Conservation (phyloP, 805 yeast species). For the Spathaspora passalidarum region DNA sequence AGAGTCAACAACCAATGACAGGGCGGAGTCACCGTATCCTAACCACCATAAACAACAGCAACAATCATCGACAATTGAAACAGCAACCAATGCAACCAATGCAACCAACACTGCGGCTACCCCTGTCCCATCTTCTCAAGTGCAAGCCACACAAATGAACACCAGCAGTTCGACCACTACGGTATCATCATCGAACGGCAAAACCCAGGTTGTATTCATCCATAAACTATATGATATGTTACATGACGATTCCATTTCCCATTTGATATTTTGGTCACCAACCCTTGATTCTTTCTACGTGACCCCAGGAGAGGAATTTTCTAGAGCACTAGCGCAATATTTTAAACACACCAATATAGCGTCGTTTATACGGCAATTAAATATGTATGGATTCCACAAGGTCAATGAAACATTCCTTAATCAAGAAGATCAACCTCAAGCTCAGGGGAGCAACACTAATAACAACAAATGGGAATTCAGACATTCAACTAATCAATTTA, state of each 20-base stretch:
- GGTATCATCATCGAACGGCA: conserved; percentile 16
- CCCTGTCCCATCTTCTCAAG: background rate
- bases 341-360: conserved; percentile 46
- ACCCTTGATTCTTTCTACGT: conserved; percentile 71
- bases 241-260: conserved; percentile 68
- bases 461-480: conserved; percentile 74
- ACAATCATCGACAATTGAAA: background rate
- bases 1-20: background rate
- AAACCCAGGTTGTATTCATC: conserved; percentile 57
- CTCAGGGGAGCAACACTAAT: background rate
- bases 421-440: conserved; percentile 11
- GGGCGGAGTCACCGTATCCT: background rate
- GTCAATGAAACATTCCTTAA: conserved; percentile 39
- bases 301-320: conserved; percentile 83
- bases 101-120: background rate
- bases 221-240: conserved; percentile 90
- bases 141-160: background rate
- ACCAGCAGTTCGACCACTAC: background rate
- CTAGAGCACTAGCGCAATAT: conserved; percentile 63
- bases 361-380: conserved; percentile 40
- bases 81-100: background rate
- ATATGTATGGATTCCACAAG: conserved; percentile 47
- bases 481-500: conserved; percentile 75
- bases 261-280: conserved; percentile 83
- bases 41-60: background rate